Evolutionary conservation across 1,139 yeast genomes (phyloP).

Genomic region (Taphrina populina): DNA sequence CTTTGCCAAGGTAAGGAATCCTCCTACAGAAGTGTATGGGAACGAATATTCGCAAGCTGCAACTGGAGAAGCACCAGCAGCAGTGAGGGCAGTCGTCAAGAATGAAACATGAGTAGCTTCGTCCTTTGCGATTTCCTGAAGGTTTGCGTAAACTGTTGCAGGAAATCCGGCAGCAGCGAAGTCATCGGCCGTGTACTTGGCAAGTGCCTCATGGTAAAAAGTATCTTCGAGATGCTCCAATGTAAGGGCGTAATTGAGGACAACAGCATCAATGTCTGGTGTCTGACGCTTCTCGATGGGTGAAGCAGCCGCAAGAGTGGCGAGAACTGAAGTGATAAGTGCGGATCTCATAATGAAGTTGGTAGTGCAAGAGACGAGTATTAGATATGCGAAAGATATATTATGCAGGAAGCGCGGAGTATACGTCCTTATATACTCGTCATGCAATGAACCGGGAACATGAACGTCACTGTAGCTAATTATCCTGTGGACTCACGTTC

Average conservation of each 20-base stretch:
- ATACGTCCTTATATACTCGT: no score
- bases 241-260: conserved; percentile 39
- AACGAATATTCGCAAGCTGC: conserved; percentile 38
- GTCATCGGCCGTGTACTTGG: conserved; percentile 33
- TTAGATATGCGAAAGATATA: neutral
- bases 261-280: conserved; percentile 36
- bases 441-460: no score
- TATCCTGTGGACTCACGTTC: no score
- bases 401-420: no score
- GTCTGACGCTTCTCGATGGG: conserved; percentile 39
- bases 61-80: conserved; percentile 36
- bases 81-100: conserved; percentile 28
- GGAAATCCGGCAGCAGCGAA: conserved; percentile 38
- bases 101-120: conserved; percentile 34
- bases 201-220: conserved; percentile 37
- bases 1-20: conserved; percentile 37
- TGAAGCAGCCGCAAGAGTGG: conserved; percentile 33
- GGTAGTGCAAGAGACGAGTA: no score
- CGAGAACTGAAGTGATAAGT: conserved; percentile 16
- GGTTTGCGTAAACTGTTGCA: conserved; percentile 36
- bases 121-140: conserved; percentile 36
- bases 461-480: no score
- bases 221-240: conserved; percentile 39
- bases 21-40: conserved; percentile 34
- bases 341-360: conserved; percentile 17